Evolutionary conservation across 106 monocot species (phyloP).

Genomic region (Apostasia ramifera): DNA sequence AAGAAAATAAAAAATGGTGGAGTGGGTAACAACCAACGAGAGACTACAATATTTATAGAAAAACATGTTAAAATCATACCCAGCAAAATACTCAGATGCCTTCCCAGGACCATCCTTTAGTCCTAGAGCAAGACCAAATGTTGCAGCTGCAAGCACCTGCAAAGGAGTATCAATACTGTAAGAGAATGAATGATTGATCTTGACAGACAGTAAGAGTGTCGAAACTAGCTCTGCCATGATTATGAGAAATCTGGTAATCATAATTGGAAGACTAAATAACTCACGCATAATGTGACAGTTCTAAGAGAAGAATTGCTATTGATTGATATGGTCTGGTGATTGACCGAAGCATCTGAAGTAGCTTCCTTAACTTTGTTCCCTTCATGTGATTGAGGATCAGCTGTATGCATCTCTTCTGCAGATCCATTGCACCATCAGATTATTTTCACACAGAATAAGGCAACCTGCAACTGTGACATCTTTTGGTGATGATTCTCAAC

Average conservation of each 20-base stretch:
- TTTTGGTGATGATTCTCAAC: constrained; percentile 13
- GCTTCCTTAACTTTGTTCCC: constrained; percentile 9
- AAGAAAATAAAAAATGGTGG: too few species aligned
- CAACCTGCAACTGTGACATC: constrained; percentile 20
- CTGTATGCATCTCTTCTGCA: constrained; percentile 35
- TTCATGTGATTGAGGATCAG: constrained; percentile 18
- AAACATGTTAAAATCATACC: constrained; percentile 28
- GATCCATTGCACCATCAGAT: constrained; percentile 26
- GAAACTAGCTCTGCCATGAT: not conserved
- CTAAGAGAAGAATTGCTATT: constrained; percentile 28
- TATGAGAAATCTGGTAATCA: not conserved
- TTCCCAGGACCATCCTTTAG: constrained; percentile 53
- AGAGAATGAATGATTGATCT: not conserved
- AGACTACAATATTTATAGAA: not conserved
- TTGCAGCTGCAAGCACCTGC: constrained; percentile 50
- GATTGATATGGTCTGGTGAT: constrained; percentile 9
- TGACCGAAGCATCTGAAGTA: constrained; percentile 9
- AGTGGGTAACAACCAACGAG: too few species aligned
- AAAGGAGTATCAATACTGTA: constrained; percentile 11
- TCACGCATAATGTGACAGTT: constrained; percentile 57
- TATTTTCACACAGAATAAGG: constrained; percentile 28
- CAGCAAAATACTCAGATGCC: constrained; percentile 75
- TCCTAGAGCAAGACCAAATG: constrained; percentile 59
- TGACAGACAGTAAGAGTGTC: not conserved
- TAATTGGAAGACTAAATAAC: not conserved